Evolutionary conservation across 495 filamentous ascomycete genomes (phyloP).

Genomic region (Hypoxylon fragiforme): DNA sequence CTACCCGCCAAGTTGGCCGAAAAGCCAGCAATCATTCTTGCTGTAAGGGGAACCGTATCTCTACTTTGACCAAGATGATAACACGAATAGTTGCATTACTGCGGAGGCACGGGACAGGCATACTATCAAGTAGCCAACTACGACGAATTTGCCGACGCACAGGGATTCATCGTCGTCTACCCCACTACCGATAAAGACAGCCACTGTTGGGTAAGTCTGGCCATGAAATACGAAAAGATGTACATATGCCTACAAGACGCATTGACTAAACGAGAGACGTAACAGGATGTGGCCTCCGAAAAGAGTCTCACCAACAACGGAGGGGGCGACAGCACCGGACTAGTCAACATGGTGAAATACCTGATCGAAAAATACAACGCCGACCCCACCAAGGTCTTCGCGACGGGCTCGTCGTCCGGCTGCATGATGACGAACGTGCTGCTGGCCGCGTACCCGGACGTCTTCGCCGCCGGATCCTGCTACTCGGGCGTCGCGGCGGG

Average conservation of each 20-base stretch:
- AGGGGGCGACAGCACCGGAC: conserved; percentile 47
- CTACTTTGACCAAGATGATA: neutral
- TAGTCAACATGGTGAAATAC: conserved; percentile 56
- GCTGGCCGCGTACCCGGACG: conserved; percentile 42
- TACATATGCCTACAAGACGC: neutral
- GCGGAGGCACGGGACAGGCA: conserved; percentile 45
- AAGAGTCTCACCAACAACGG: conserved; percentile 46
- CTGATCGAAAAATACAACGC: conserved; percentile 49
- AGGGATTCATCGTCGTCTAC: conserved; percentile 54
- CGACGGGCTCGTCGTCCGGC: conserved; percentile 52
- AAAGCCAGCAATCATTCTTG: conserved; percentile 46
- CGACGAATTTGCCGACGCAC: conserved; percentile 42
- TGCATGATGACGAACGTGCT: conserved; percentile 57
- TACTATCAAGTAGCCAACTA: conserved; percentile 49
- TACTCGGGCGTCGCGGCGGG: conserved; percentile 47
- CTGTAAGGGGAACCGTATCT: conserved; percentile 28
- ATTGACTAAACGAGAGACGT: conserved; percentile 41
- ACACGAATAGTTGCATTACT: conserved; percentile 39
- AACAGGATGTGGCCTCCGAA: conserved; percentile 45
- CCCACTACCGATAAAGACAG: conserved; percentile 45
- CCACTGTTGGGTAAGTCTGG: conserved; percentile 47
- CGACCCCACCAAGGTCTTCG: conserved; percentile 50
- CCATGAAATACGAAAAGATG: neutral
- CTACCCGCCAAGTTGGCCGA: conserved; percentile 40
- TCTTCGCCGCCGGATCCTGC: conserved; percentile 45